Conservation (phyloP, 2,329 filamentous ascomycete genomes). For the Tolypocladium cylindrosporum region DNA sequence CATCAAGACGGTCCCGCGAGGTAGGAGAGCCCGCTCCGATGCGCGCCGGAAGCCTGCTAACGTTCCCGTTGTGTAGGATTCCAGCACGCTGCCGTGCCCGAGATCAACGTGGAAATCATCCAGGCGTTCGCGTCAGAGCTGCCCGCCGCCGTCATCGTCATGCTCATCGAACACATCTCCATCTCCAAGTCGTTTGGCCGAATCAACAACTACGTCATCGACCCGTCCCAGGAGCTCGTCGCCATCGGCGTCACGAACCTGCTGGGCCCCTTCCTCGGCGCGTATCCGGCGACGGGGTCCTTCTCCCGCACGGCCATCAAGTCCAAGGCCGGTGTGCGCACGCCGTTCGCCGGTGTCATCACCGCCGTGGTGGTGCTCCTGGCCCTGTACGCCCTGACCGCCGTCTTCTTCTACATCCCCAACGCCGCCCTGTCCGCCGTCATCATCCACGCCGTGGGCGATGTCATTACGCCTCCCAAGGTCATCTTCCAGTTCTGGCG, state of each 20-base stretch:
- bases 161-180: conserved; percentile 73
- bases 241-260: conserved; percentile 69
- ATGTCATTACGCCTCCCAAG: conserved; percentile 74
- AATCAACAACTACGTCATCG: conserved; percentile 72
- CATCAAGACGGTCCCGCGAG: conserved; percentile 59
- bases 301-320: conserved; percentile 91
- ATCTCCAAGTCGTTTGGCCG: conserved; percentile 76
- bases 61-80: conserved; percentile 40
- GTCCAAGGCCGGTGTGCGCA: conserved; percentile 85
- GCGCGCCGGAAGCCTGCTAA: neutral
- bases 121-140: conserved; percentile 53
- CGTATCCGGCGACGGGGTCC: conserved; percentile 78
- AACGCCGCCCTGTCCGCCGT: conserved; percentile 65
- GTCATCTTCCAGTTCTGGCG: conserved; percentile 83
- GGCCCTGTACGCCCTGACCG: conserved; percentile 72
- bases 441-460: conserved; percentile 84
- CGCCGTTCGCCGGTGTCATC: conserved; percentile 76
- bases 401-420: conserved; percentile 85
- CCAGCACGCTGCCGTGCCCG: conserved; percentile 56
- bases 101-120: conserved; percentile 50
- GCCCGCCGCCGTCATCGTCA: conserved; percentile 65
- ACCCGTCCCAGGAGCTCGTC: conserved; percentile 71
- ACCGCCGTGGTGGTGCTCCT: conserved; percentile 74
- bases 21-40: conserved; percentile 20
- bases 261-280: conserved; percentile 69